Evolutionary conservation across 352 stramenopile species (phyloP), one percentile per base, ranked within the genome.

Genomic region (Phytophthora pistaciae): DNA sequence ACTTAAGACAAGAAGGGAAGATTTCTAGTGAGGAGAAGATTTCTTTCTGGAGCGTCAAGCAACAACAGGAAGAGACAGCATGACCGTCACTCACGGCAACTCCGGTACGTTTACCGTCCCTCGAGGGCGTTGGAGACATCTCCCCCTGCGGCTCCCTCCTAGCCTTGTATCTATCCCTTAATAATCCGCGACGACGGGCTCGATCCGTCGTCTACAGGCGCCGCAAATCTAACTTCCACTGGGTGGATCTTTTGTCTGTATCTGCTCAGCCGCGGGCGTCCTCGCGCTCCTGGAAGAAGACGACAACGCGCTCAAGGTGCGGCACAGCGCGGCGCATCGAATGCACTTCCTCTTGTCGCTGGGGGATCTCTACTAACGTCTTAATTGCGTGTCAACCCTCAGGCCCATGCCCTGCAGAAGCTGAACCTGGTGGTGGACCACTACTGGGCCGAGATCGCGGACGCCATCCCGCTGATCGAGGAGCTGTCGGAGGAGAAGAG

Each of bases 381-480:
- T 13, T 57, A 48, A 64, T 23, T 70, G 36, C 21, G 61, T 42
- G 21, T 59, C 50, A 38, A 29, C 23, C 13, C 10, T 25, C 67
- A 96, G 84, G 84, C 87, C 44, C 91, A 98, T 78, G 95, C 95
- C 49, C 82, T 98, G 50, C 84, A 98, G 66, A 95, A 97, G 78
- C 80, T 98, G 63, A 90, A 96, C 74, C 80, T 88, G 52, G 88
- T 98, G 29, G 94, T 99, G 50, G 96, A 99, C 77, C 78, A 93
- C 59, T 96, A 97, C 78, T 99, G 96, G 96, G 89, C 95, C 8
- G 96, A 99, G 77, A 97, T 98, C 59, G 88, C 93, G 23, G 91
- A 98, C 54, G 90, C 90, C 52, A 90, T 99, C 33, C 87, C 93
- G 27, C 70, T 96, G 23, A 98, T 99, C 46, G 96, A 99, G 77